phyloP scores from a whole-genome alignment of 306 rosid genomes.

The Lithocarpus polystachyus region DNA sequence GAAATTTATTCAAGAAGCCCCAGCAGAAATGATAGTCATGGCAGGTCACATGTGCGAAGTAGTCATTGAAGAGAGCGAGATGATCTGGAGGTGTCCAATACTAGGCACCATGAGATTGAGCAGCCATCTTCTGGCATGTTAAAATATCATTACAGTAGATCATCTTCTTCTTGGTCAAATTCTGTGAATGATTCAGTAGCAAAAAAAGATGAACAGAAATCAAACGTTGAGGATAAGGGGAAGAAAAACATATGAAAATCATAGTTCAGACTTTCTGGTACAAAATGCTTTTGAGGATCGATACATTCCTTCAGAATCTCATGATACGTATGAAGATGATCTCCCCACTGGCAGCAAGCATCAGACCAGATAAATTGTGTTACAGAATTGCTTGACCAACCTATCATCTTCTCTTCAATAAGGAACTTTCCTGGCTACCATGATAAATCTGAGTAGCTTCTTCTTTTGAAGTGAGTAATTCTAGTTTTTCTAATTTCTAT shows the following conservation, averaged over 20 bases:
- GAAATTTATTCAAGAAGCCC: constrained; percentile 46
- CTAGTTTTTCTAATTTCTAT: constrained; percentile 17
- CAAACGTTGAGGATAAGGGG: constrained; percentile 37
- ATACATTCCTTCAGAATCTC: constrained; percentile 59
- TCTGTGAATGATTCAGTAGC: constrained; percentile 17
- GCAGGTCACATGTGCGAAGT: constrained; percentile 30
- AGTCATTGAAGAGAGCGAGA: constrained; percentile 37
- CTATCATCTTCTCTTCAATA: constrained; percentile 3
- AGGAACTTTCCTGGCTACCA: constrained; percentile 3
- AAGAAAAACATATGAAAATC: constrained; percentile 34
- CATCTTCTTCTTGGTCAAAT: constrained; percentile 24
- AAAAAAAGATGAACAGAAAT: constrained; percentile 28
- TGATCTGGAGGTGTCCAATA: constrained; percentile 21
- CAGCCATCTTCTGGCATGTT: constrained; percentile 25
- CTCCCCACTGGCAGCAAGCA: constrained; percentile 28
- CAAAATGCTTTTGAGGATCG: constrained; percentile 55
- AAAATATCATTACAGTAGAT: constrained; percentile 21
- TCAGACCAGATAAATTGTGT: constrained; percentile 23
- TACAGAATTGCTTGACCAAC: constrained; percentile 10
- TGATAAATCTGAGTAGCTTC: constrained; percentile 8
- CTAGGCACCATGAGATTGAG: constrained; percentile 21
- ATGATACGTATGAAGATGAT: constrained; percentile 39
- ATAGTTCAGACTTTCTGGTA: constrained; percentile 29
- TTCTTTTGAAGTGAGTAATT: constrained; percentile 42
- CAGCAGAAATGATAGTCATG: constrained; percentile 40